These are phyloP conservation scores for Ampelomyces quisqualis DNA, from an alignment of 2,329 filamentous ascomycete genomes.

Conservation along the genomic window DNA sequence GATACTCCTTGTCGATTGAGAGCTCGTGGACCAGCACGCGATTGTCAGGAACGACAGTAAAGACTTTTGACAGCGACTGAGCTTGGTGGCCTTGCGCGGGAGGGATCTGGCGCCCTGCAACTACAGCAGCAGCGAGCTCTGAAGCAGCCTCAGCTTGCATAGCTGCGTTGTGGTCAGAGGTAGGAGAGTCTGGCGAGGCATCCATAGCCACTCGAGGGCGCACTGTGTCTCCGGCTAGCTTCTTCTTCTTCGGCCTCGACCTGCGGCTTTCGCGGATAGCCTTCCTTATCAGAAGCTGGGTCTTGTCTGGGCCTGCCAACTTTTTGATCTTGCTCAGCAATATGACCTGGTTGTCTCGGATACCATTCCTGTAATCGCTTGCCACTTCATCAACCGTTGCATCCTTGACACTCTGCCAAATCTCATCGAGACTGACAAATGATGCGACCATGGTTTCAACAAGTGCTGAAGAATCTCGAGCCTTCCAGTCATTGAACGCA, in stretches of 20 bases:
- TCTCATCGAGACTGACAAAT: conserved; percentile 80
- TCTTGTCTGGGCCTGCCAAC: conserved; percentile 69
- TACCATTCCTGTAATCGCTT: conserved; percentile 75
- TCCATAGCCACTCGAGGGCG: conserved; percentile 65
- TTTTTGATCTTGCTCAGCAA: conserved; percentile 78
- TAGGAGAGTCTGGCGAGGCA: conserved; percentile 28
- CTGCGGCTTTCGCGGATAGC: conserved; percentile 72
- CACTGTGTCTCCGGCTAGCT: conserved; percentile 64
- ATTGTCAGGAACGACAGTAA: conserved; percentile 69
- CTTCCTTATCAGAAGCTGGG: conserved; percentile 71
- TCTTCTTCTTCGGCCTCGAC: conserved; percentile 64
- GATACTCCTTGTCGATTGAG: conserved; percentile 75
- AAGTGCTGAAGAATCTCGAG: conserved; percentile 73
- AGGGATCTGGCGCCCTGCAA: conserved; percentile 9
- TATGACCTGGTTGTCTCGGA: conserved; percentile 77
- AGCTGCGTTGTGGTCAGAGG: conserved; percentile 41
- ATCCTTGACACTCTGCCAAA: conserved; percentile 80
- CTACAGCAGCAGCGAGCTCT: conserved; percentile 30
- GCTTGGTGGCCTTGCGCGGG: conserved; percentile 38
- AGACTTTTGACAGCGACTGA: conserved; percentile 53
- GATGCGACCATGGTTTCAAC: conserved; percentile 85
- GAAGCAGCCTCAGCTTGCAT: conserved; percentile 35
- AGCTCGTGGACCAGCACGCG: conserved; percentile 75
- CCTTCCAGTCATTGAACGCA: conserved; percentile 81
- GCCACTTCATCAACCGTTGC: conserved; percentile 71